A percentile compares a stretch with the other conserved stretches of the same genome.
Conservation (phyloP, 352 stramenopile genomes). For the Pythium aristosporum region DNA sequence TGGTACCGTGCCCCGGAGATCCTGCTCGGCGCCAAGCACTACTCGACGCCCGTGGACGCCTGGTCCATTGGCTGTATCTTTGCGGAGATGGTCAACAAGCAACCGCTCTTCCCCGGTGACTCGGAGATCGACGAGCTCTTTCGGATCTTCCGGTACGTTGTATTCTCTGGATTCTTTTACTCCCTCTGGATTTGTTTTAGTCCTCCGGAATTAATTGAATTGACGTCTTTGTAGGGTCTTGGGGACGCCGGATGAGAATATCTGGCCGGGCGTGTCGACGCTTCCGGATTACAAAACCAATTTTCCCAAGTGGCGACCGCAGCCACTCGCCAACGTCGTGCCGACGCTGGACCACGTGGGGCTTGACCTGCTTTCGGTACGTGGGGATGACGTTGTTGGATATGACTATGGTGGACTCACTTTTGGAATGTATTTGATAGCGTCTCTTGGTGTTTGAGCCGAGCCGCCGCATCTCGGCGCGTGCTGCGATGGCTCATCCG, state of each 20-base stretch:
- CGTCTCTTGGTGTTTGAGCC: slow-evolving; percentile 83
- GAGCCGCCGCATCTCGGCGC: slow-evolving; percentile 72
- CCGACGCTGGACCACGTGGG: slow-evolving; percentile 79
- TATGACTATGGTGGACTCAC: slow-evolving; percentile 8
- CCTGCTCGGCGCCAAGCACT: slow-evolving; percentile 95
- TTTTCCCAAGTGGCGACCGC: slow-evolving; percentile 97
- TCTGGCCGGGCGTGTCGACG: slow-evolving; percentile 96
- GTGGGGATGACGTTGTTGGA: slow-evolving; percentile 3
- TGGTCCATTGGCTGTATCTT: slow-evolving; percentile 99
- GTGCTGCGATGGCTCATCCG: slow-evolving; percentile 76
- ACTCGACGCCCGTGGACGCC: slow-evolving; percentile 99
- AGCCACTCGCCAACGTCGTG: slow-evolving; percentile 87
- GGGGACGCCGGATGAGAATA: slow-evolving; percentile 95
- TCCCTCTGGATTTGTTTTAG: no score
- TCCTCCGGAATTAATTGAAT: no score
- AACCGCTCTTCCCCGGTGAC: slow-evolving; percentile 95
- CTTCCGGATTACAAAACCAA: slow-evolving; percentile 97
- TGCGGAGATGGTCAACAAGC: slow-evolving; percentile 93
- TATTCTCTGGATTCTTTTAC: no score
- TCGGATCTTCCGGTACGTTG: slow-evolving; percentile 91
- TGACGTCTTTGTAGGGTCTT: slow-evolving; percentile 68
- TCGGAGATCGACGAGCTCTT: slow-evolving; percentile 97
- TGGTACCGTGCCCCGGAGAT: slow-evolving; percentile 99
- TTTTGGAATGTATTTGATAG: slow-evolving; percentile 31
- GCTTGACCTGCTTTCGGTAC: slow-evolving; percentile 77